Base-by-base conservation (phyloP, 2,329 filamentous ascomycete species). In the Leptographium flavum region DNA sequence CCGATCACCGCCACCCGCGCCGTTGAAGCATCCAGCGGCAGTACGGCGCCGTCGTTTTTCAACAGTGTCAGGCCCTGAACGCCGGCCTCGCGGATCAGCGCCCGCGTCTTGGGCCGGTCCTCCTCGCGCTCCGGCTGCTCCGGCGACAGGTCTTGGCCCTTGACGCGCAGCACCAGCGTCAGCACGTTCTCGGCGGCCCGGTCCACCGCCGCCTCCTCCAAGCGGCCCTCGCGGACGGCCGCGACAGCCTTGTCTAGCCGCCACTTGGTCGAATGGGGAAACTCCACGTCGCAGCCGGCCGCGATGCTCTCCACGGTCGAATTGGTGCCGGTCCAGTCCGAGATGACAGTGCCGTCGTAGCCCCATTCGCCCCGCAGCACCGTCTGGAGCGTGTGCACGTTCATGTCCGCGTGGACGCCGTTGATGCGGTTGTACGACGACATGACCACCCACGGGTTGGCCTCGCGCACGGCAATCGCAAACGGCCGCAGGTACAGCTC, bases 401-500 rank as follows among this genome's bases (percentile, higher is more conserved):
- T 57, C 60, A 51, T 78, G 73, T 66, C 74, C 70, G 50, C 75
- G 52, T 79, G 75, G 5, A 72, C 59, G 5, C 79, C 78, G 56
- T 83, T 83, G 52, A 83, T 61, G 27, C 79, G 63, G 53, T 83
- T 83, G 55, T 83, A 83, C 2, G 76, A 76, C 5, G 74, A 73
- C 79, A 83, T 83, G 38, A 83, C 59, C 5, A 77, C 77, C 77
- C 78, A 81, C 3, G 79, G 78, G 45, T 81, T 77, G 14, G 79
- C 75, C 51, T 83, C 77, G 38, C 79, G 68, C 33, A 85, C 66
- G 0, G 79, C 79, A 55, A 85, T 83, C 61, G 85, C 80, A 51
- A 86, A 86, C 0, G 81, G 81, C 39, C 78, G 75, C n/a, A 86
- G 70, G 52, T 85, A 86, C 1, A 86, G 65, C 56, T 86, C 81